Conservation (phyloP, 2,329 filamentous ascomycete genomes). For the Scopulariopsis brevicaulis region DNA sequence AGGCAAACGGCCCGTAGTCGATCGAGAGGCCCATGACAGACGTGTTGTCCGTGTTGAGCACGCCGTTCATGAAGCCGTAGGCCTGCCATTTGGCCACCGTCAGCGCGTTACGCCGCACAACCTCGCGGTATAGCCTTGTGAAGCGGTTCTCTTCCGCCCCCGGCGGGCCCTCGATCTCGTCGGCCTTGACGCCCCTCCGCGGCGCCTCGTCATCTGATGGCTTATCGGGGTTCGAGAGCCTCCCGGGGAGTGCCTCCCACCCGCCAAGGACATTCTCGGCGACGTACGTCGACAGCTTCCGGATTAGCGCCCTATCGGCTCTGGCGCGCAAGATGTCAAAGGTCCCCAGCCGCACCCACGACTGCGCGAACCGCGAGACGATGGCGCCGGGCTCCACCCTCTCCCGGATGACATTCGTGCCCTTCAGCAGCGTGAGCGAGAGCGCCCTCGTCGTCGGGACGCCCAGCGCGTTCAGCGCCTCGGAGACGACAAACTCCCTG, state of each 20-base stretch:
- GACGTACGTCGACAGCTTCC: slow-evolving; percentile 68
- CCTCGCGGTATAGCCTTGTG: slow-evolving; percentile 74
- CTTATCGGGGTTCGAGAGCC: slow-evolving; percentile 38
- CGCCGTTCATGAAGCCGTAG: slow-evolving; percentile 98
- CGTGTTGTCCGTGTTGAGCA: slow-evolving; percentile 96
- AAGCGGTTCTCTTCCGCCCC: slow-evolving; percentile 76
- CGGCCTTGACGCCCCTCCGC: slow-evolving; percentile 38
- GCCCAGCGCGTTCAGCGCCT: slow-evolving; percentile 72
- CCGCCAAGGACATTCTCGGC: slow-evolving; percentile 81
- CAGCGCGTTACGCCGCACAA: slow-evolving; percentile 72
- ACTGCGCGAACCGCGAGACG: slow-evolving; percentile 81
- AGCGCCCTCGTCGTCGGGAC: slow-evolving; percentile 84
- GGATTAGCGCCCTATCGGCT: slow-evolving; percentile 63
- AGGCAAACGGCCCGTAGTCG: slow-evolving; percentile 94
- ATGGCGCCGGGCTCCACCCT: slow-evolving; percentile 82
- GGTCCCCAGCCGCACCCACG: slow-evolving; percentile 87
- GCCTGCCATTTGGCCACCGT: slow-evolving; percentile 94
- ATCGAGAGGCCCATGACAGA: slow-evolving; percentile 81
- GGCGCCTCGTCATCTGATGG: slow-evolving; percentile 29
- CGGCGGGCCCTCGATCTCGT: slow-evolving; percentile 54
- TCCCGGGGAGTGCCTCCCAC: slow-evolving; percentile 70
- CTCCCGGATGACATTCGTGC: slow-evolving; percentile 66
- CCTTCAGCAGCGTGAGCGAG: slow-evolving; percentile 65
- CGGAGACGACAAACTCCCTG: slow-evolving; percentile 85
- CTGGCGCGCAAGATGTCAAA: slow-evolving; percentile 85